phyloP scores from a whole-genome alignment of 805 yeast species.

The Cyberlindnera samutprakarnensis region DNA sequence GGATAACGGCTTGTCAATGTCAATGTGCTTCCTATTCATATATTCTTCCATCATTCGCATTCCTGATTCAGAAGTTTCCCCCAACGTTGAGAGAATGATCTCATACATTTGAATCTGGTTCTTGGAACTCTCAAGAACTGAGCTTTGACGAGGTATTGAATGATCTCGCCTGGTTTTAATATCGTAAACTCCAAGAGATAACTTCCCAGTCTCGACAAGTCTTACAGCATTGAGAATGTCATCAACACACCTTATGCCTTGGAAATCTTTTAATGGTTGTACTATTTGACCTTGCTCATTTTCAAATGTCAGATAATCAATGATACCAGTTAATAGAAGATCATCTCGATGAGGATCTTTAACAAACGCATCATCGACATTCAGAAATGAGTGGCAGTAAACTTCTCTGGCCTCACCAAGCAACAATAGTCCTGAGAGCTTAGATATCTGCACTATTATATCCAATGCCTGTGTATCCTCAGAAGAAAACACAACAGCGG shows the following conservation, averaged over 20 bases:
- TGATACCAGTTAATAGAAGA: conserved; percentile 54
- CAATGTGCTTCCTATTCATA: conserved; percentile 37
- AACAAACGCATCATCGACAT: conserved; percentile 6
- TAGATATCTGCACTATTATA: conserved; percentile 36
- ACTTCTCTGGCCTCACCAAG: conserved; percentile 57
- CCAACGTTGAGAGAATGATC: conserved; percentile 35
- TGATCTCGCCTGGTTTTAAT: conserved; percentile 50
- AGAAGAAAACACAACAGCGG: neutral
- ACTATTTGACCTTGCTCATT: neutral
- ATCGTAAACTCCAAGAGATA: conserved; percentile 36
- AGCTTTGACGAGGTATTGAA: conserved; percentile 39
- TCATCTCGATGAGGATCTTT: conserved; percentile 19
- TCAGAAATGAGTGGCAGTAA: conserved; percentile 30
- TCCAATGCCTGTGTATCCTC: conserved; percentile 22
- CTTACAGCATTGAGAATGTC: too few species aligned
- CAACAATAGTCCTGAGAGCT: conserved; percentile 34
- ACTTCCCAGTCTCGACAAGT: neutral
- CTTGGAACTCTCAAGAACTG: conserved; percentile 42
- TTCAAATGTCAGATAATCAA: conserved; percentile 42
- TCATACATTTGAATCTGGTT: conserved; percentile 58
- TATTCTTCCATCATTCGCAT: conserved; percentile 39
- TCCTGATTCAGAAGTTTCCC: conserved; percentile 21
- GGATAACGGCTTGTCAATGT: conserved; percentile 41
- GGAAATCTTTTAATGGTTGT: neutral
- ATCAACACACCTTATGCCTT: too few species aligned